These are phyloP conservation scores for Priceomyces haplophilus DNA, from an alignment of 805 yeast species.

Conservation along the genomic window DNA sequence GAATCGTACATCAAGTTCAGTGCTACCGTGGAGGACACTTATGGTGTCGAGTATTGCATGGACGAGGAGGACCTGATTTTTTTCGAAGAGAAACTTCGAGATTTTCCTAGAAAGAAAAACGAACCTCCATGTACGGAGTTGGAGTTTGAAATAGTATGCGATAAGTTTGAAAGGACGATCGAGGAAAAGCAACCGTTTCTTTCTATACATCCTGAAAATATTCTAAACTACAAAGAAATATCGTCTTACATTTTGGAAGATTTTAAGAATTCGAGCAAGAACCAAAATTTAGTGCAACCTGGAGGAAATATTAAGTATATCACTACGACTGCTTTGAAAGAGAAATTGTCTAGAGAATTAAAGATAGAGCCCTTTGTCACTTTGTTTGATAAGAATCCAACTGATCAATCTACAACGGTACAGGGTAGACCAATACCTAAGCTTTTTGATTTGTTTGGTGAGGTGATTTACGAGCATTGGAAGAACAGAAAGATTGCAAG, in stretches of 20 bases:
- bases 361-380: constrained; percentile 57
- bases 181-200: constrained; percentile 85
- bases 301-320: constrained; percentile 35
- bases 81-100: constrained; percentile 38
- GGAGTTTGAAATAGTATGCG: constrained; percentile 79
- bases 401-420: constrained; percentile 10
- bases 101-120: constrained; percentile 24
- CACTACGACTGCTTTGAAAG: constrained; percentile 57
- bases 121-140: constrained; percentile 57
- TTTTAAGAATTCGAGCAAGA: constrained; percentile 23
- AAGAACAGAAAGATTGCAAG: constrained; percentile 65
- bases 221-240: constrained; percentile 68
- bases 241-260: constrained; percentile 45
- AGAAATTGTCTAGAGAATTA: constrained; percentile 54
- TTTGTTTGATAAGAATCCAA: constrained; percentile 48
- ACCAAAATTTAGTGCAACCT: constrained; percentile 25
- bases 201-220: constrained; percentile 76
- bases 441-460: constrained; percentile 60
- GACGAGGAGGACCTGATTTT: constrained; percentile 85
- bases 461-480: constrained; percentile 77
- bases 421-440: constrained; percentile 44
- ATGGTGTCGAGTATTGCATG: constrained; percentile 82
- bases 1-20: constrained; percentile 80
- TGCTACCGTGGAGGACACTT: constrained; percentile 94
- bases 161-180: constrained; percentile 69